Base-by-base conservation (phyloP, 768 basidiomycete species). In the Tulasnella sp. region DNA sequence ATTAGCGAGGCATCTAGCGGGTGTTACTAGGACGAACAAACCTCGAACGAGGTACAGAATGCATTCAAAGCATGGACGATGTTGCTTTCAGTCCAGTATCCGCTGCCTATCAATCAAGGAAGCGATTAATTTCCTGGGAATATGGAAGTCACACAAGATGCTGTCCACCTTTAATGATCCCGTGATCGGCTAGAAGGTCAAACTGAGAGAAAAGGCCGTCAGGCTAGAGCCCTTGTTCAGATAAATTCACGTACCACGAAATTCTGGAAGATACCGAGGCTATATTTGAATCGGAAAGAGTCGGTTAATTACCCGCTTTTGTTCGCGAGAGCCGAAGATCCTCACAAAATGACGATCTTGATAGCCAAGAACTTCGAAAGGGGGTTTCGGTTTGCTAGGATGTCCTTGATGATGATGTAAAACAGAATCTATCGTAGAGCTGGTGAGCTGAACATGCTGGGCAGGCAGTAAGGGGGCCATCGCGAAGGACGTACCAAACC, bases 291-390 rank as follows among this genome's bases (percentile, higher is more conserved):
- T 24, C 19, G 16, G 44, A 14, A 42, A 38, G 19, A 38, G 72
- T 27, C 18, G 39, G 18, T 19, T 39, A 8, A 73, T 8, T 18
- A n/a, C 36, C 38, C 14, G 3, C 16, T 42, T 39, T 73, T 1
- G 72, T 38, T 10, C n/a, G 36, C 10, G 36, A 73, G 40, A 36
- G 3, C 21, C 1, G 73, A 36, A 16, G 27, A 46, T 36, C 8
- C 81, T 42, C 31, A 80, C 79, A 80, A 75, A 18, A 80, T 74
- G 72, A 82, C 84, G 44, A 85, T 76, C 81, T 97, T 97, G 87
- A 97, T 96, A 2, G 90, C 86, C 80, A 97, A 83, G 84, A 97
- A 97, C 86, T 97, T 97, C 31, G 92, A 90, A 38, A 96, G 86
- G 36, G 95, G 96, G 38, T 92, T 88, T n/a, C 90, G 88, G 42